These are phyloP conservation scores for Phanerodontia chrysosporium DNA, from an alignment of 768 basidiomycete species.

Conservation along the genomic window DNA sequence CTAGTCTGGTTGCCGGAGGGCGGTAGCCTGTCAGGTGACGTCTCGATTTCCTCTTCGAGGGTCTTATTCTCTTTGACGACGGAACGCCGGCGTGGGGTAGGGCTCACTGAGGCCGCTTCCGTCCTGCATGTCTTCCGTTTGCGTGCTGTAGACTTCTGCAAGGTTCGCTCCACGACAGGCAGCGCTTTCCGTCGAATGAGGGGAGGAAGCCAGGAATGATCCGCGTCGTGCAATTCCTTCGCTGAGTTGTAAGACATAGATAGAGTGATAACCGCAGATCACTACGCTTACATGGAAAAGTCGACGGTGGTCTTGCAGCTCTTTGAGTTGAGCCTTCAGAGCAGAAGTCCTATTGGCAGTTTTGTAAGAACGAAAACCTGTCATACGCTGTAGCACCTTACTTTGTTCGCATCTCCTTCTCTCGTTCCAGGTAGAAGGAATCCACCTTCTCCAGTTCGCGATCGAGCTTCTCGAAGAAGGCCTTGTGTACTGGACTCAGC, in stretches of 20 bases:
- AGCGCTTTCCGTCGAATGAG: slow-evolving; percentile 5
- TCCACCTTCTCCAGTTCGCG: slow-evolving; percentile 81
- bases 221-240: slow-evolving; percentile 1
- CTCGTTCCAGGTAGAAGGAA: slow-evolving; percentile 72
- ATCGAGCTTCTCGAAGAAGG: slow-evolving; percentile 79
- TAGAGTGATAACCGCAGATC: not conserved
- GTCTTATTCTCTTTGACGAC: not conserved
- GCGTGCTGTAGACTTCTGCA: not conserved
- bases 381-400: slow-evolving; percentile 4
- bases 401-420: slow-evolving; percentile 49
- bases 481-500: slow-evolving; percentile 55
- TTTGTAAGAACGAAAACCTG: not conserved
- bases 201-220: slow-evolving; percentile 5
- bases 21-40: not conserved
- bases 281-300: slow-evolving; percentile 44
- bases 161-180: not conserved
- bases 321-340: slow-evolving; percentile 67
- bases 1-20: not conserved
- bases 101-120: not conserved
- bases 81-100: not conserved
- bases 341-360: slow-evolving; percentile 18
- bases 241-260: not conserved
- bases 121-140: slow-evolving; percentile 8
- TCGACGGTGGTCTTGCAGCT: slow-evolving; percentile 66
- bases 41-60: slow-evolving; percentile 5